These are phyloP conservation scores for Tolypocladium sp. DNA, from an alignment of 2,329 filamentous ascomycete species.

Conservation along the genomic window DNA sequence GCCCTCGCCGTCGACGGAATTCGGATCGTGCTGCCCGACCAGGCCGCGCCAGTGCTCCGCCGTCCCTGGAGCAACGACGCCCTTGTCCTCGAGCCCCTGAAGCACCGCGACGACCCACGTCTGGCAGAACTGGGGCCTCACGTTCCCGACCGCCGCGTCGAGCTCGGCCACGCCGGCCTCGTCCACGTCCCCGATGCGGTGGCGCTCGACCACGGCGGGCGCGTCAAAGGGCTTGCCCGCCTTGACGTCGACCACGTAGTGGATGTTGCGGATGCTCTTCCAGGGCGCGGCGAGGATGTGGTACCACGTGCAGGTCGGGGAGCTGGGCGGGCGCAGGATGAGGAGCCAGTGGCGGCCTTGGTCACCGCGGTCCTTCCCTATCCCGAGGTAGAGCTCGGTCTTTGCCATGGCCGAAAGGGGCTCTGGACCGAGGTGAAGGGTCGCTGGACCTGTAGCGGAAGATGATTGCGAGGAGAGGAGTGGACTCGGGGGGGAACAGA, in stretches of 20 bases:
- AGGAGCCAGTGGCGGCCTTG: not conserved
- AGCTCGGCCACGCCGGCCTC: no score
- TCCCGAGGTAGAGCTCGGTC: not conserved
- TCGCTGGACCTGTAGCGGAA: not conserved
- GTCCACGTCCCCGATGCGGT: not conserved
- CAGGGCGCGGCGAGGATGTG: not conserved
- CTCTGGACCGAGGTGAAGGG: not conserved
- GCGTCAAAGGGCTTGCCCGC: not conserved
- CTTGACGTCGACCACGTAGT: not conserved
- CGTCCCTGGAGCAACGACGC: not conserved
- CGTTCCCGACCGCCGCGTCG: no score
- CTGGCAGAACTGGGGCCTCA: not conserved
- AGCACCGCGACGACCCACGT: not conserved
- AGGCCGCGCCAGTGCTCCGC: no score
- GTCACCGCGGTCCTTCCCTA: no score
- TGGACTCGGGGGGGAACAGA: no score
- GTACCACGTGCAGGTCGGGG: not conserved
- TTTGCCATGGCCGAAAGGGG: not conserved
- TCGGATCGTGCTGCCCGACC: no score
- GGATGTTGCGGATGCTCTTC: not conserved
- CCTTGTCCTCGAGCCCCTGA: not conserved
- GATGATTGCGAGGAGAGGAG: not conserved
- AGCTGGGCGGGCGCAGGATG: not conserved
- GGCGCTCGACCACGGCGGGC: not conserved
- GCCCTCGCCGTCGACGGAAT: no score